A percentile compares a stretch with the other conserved stretches of the same genome.
These are phyloP conservation scores for Tricholoma terreum DNA, from an alignment of 768 basidiomycete species.

Conservation along the genomic window DNA sequence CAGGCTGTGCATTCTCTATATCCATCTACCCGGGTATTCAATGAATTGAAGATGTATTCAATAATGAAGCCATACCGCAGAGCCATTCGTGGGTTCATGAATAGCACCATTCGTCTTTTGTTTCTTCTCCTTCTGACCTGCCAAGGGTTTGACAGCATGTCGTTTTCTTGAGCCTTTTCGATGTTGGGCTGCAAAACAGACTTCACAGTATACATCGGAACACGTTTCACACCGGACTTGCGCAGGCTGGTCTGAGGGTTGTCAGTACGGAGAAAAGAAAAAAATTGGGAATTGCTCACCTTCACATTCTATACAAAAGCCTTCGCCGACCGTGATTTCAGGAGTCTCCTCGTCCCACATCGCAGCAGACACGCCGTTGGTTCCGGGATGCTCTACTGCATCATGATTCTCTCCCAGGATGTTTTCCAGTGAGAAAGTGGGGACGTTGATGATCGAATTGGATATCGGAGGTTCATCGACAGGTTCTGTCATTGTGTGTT, in stretches of 20 bases:
- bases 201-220: conserved; percentile 73
- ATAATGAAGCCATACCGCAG: conserved; percentile 22
- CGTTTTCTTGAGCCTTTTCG: conserved; percentile 74
- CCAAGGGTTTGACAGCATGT: conserved; percentile 53
- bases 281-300: conserved; percentile 40
- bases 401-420: conserved; percentile 68
- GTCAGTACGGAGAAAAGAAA: background rate
- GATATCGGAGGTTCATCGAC: background rate
- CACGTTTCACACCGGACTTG: conserved; percentile 72
- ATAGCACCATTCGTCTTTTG: conserved; percentile 17
- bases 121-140: conserved; percentile 25
- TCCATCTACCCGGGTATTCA: conserved; percentile 38
- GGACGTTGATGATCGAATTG: conserved; percentile 3
- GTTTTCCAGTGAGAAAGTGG: conserved; percentile 60
- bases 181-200: conserved; percentile 84
- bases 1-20: conserved; percentile 36
- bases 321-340: conserved; percentile 48
- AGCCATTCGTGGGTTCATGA: conserved; percentile 19
- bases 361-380: conserved; percentile 33
- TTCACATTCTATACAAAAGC: conserved; percentile 84
- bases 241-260: conserved; percentile 71
- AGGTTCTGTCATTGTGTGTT: background rate
- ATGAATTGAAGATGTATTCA: background rate
- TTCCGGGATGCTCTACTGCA: conserved; percentile 54
- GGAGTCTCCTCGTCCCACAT: conserved; percentile 70